Conservation (phyloP, 1,284 basidiomycete species). For the Porodaedalea pini region DNA sequence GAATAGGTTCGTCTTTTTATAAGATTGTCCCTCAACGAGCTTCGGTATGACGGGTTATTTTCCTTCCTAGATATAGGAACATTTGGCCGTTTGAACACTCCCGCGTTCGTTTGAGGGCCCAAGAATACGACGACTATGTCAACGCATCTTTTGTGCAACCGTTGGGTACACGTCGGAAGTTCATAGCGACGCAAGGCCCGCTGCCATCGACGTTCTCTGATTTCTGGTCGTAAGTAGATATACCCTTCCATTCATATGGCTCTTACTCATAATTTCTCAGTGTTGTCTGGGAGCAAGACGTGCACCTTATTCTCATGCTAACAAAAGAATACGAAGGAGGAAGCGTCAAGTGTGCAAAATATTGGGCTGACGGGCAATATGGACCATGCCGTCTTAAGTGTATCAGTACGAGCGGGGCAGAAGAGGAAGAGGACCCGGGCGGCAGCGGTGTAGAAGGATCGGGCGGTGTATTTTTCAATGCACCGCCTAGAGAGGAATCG, state of each 20-base stretch:
- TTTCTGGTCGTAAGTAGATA: constrained; percentile 86
- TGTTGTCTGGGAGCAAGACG: constrained; percentile 78
- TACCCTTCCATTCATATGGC: constrained; percentile 1
- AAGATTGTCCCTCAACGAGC: constrained; percentile 27
- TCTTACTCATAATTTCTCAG: constrained; percentile 34
- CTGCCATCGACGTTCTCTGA: constrained; percentile 86
- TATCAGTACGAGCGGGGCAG: constrained; percentile 54
- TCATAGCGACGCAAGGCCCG: constrained; percentile 97
- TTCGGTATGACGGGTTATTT: neutral
- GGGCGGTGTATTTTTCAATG: constrained; percentile 9
- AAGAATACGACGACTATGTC: constrained; percentile 70
- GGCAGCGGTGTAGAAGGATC: neutral
- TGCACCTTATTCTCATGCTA: constrained; percentile 82
- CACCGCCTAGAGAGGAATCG: constrained; percentile 6
- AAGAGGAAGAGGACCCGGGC: constrained; percentile 6
- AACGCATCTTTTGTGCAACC: constrained; percentile 92
- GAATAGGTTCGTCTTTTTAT: constrained; percentile 62
- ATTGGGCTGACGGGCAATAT: constrained; percentile 77
- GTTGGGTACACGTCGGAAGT: constrained; percentile 71
- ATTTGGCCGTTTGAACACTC: constrained; percentile 97
- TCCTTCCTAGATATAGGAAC: constrained; percentile 67
- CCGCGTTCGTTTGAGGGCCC: constrained; percentile 67
- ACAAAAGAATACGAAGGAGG: constrained; percentile 90
- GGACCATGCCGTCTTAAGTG: constrained; percentile 67
- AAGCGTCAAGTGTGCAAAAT: constrained; percentile 86